Evolutionary conservation across 139 green algal species (phyloP).

Genomic region (Ettlia oleoabundans): DNA sequence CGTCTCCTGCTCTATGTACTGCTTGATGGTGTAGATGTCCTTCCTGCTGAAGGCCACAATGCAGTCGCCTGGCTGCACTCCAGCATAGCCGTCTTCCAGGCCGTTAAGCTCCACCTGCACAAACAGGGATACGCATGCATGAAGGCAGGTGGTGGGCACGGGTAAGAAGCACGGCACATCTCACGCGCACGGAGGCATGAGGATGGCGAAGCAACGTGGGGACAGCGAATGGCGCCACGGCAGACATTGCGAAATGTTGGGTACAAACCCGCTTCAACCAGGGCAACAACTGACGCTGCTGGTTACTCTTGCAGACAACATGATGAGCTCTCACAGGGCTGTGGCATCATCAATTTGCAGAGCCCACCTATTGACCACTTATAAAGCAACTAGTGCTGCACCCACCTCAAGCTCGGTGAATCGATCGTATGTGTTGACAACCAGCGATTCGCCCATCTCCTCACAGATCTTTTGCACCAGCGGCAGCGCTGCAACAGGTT

Average conservation of each 20-base stretch:
- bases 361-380: too few relatives aligned
- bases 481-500: slow-evolving; percentile 55
- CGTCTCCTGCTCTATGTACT: slow-evolving; percentile 64
- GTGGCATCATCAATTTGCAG: too few relatives aligned
- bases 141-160: too few relatives aligned
- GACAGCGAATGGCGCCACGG: background rate
- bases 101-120: slow-evolving; percentile 17
- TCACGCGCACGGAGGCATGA: too few relatives aligned
- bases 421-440: slow-evolving; percentile 52
- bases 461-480: slow-evolving; percentile 73
- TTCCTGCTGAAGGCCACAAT: slow-evolving; percentile 93
- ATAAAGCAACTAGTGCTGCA: background rate
- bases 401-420: slow-evolving; percentile 8
- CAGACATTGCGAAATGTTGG: too few relatives aligned
- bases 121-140: too few relatives aligned
- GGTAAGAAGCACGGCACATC: too few relatives aligned
- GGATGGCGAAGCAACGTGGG: too few relatives aligned
- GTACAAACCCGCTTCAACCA: too few relatives aligned
- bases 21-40: slow-evolving; percentile 82
- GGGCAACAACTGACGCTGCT: too few relatives aligned
- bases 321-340: too few relatives aligned
- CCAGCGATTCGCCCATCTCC: slow-evolving; percentile 72
- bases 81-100: slow-evolving; percentile 23
- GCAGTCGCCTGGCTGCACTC: slow-evolving; percentile 86
- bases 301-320: too few relatives aligned